A percentile compares a stretch with the other conserved stretches of the same genome.
Evolutionary conservation across 192 early-diverging fungal genomes (phyloP).

Genomic region (Podila epigama): DNA sequence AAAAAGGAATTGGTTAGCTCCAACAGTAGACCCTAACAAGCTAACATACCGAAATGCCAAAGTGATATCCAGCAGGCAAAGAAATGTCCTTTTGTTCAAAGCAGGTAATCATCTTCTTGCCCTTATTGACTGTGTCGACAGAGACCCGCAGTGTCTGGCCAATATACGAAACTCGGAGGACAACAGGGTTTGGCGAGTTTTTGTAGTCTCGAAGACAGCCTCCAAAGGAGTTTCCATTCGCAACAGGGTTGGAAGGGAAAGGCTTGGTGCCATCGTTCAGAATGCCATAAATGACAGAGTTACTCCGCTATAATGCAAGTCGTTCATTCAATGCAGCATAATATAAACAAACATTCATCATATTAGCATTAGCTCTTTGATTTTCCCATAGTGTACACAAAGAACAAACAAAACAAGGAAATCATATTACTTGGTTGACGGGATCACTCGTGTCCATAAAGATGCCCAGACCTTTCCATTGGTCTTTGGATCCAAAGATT

Average conservation of each 20-base stretch:
- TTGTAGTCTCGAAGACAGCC: constrained; percentile 76
- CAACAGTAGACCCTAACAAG: too few species aligned
- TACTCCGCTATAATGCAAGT: constrained; percentile 40
- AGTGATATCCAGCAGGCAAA: constrained; percentile 75
- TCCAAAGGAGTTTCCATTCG: constrained; percentile 37
- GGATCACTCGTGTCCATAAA: constrained; percentile 71
- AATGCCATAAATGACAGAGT: constrained; percentile 65
- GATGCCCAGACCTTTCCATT: constrained; percentile 71
- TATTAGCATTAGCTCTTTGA: too few species aligned
- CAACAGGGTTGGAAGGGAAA: constrained; percentile 32
- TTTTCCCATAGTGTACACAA: too few species aligned
- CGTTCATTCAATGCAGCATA: too few species aligned
- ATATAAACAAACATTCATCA: too few species aligned
- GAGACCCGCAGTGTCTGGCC: constrained; percentile 59
- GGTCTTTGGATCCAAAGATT: constrained; percentile 71
- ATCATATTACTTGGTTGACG: constrained; percentile 28
- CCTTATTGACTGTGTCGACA: constrained; percentile 61
- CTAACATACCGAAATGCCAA: constrained; percentile 70
- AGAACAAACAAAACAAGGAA: not conserved
- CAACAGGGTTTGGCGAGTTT: constrained; percentile 62
- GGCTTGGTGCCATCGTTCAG: constrained; percentile 68
- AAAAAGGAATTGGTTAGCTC: not conserved
- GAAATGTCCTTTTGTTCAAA: constrained; percentile 58
- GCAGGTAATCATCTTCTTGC: constrained; percentile 63
- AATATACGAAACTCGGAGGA: constrained; percentile 65